Evolutionary conservation across 1,284 basidiomycete species (phyloP).

Genomic region (Schizophyllum commune): DNA sequence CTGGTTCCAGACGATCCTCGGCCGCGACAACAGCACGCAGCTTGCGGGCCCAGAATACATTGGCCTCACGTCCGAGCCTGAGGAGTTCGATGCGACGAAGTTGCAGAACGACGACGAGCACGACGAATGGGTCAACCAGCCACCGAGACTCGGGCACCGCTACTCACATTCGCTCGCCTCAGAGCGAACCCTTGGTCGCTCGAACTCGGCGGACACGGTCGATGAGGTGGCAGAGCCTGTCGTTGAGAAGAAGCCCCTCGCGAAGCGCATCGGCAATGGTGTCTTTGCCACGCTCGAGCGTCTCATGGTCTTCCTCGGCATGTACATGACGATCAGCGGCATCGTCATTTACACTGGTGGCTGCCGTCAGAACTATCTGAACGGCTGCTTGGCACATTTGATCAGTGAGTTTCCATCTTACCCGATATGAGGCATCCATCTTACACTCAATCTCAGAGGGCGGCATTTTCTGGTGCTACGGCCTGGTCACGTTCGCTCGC

Average conservation of each 20-base stretch:
- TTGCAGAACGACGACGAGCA: conserved; percentile 14
- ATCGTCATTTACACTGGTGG: conserved; percentile 73
- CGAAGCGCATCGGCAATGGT: conserved; percentile 33
- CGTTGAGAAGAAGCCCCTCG: conserved; percentile 19
- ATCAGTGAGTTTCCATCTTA: conserved; percentile 61
- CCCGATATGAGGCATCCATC: neutral
- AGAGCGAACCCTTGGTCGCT: conserved; percentile 46
- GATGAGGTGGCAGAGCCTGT: conserved; percentile 30
- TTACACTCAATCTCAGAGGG: conserved; percentile 49
- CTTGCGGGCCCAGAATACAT: conserved; percentile 37
- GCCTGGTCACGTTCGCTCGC: conserved; percentile 81
- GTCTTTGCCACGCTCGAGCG: conserved; percentile 54
- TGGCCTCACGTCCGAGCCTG: conserved; percentile 49
- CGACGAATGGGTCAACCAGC: conserved; percentile 11
- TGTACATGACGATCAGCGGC: conserved; percentile 59
- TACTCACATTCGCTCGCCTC: conserved; percentile 39
- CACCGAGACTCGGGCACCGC: conserved; percentile 19
- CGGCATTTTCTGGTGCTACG: conserved; percentile 87
- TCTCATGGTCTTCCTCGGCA: conserved; percentile 59
- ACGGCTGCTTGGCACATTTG: conserved; percentile 85
- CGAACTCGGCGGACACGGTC: conserved; percentile 64
- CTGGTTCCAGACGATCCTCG: conserved; percentile 50
- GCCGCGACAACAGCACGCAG: conserved; percentile 22
- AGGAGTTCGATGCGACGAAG: conserved; percentile 29
- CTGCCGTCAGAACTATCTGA: conserved; percentile 69